A percentile compares a stretch with the other conserved stretches of the same genome.
Conservation (phyloP, 164 flowering plant species). For the Stephania japonica region DNA sequence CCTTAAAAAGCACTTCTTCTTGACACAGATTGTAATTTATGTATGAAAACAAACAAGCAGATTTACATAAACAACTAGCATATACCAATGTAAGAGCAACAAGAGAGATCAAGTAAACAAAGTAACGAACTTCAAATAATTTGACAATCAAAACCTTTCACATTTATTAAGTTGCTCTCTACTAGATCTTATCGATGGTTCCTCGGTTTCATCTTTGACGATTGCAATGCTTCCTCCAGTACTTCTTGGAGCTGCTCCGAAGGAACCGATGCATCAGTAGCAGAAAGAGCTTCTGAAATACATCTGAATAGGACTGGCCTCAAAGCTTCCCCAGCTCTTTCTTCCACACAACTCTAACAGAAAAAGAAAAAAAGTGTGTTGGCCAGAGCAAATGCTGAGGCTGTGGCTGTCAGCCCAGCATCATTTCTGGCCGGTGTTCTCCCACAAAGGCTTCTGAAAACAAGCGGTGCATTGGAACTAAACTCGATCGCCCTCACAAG, state of each 20-base stretch:
- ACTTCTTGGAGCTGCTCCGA: not conserved
- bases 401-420: not conserved
- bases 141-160: not conserved
- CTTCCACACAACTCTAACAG: not conserved
- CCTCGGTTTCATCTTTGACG: not conserved
- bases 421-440: not conserved
- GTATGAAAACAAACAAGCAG: too few relatives aligned
- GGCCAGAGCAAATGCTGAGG: not conserved
- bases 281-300: not conserved
- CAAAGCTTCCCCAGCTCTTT: not conserved
- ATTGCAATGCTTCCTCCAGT: not conserved
- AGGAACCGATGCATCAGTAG: not conserved
- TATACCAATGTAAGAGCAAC: not conserved
- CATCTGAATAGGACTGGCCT: not conserved
- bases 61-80: not conserved
- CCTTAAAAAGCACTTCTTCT: not conserved
- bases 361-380: not conserved
- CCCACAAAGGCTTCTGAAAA: slow-evolving; percentile 1
- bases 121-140: not conserved
- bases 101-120: not conserved
- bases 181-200: not conserved
- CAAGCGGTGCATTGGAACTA: not conserved
- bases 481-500: not conserved
- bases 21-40: too few relatives aligned
- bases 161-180: not conserved